phyloP scores from a whole-genome alignment of 1,284 basidiomycete species.

The Cerrena zonata region DNA sequence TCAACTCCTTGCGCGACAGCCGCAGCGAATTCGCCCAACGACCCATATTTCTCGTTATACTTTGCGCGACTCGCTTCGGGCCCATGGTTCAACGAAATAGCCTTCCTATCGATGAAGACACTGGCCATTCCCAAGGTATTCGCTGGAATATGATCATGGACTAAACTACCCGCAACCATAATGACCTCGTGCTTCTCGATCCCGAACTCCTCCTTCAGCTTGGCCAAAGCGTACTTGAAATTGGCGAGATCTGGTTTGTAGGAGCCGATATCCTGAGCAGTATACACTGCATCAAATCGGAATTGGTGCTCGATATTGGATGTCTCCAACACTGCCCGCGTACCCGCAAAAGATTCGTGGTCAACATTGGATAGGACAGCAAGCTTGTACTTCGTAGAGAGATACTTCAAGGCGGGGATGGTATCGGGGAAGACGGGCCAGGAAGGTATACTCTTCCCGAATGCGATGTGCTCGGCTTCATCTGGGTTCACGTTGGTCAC shows the following conservation, averaged over 20 bases:
- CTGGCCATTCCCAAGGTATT: constrained; percentile 13
- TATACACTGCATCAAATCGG: constrained; percentile 58
- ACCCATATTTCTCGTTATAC: constrained; percentile 13
- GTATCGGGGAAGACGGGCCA: constrained; percentile 70
- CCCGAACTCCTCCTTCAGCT: constrained; percentile 40
- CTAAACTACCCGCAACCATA: constrained; percentile 21
- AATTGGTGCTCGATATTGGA: constrained; percentile 37
- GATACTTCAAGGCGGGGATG: constrained; percentile 46
- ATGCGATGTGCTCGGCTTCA: constrained; percentile 29
- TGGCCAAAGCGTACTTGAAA: constrained; percentile 45
- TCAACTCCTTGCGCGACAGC: constrained; percentile 8
- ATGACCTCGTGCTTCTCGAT: constrained; percentile 44
- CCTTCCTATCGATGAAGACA: constrained; percentile 14
- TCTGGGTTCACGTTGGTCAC: constrained; percentile 4
- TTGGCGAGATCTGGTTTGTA: constrained; percentile 66
- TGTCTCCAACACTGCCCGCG: constrained; percentile 50
- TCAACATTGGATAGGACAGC: constrained; percentile 74
- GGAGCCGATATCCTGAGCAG: constrained; percentile 59
- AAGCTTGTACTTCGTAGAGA: constrained; percentile 60
- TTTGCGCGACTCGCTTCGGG: constrained; percentile 8
- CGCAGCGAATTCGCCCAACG: constrained; percentile 13
- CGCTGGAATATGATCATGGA: constrained; percentile 15
- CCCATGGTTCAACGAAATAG: constrained; percentile 9
- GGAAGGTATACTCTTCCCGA: constrained; percentile 51
- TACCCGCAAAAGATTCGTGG: constrained; percentile 52